Conservation (phyloP, 1,284 basidiomycete species). For the Pterulicium gracile region DNA sequence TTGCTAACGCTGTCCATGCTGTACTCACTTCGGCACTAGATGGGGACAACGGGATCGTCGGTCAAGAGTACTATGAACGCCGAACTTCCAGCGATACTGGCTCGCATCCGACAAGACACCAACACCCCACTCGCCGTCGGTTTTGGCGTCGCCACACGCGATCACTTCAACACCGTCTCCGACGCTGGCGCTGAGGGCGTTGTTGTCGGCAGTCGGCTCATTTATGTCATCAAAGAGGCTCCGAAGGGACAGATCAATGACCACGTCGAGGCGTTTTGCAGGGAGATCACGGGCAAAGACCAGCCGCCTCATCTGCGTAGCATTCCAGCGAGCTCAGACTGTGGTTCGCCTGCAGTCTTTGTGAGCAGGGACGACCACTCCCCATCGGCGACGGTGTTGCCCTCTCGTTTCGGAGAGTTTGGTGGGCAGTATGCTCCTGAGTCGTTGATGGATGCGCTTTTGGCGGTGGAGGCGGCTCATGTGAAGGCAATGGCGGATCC, state of each 20-base stretch:
- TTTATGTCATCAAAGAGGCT: constrained; percentile 68
- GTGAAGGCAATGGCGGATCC: constrained; percentile 81
- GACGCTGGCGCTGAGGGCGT: constrained; percentile 90
- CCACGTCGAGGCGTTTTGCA: constrained; percentile 67
- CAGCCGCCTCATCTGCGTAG: constrained; percentile 24
- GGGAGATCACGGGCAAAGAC: constrained; percentile 37
- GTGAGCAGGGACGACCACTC: constrained; percentile 9
- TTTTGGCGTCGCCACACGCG: constrained; percentile 88
- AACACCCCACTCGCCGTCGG: constrained; percentile 87
- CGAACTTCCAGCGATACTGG: constrained; percentile 70
- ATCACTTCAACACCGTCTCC: constrained; percentile 81
- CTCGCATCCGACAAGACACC: constrained; percentile 63
- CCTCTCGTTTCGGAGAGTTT: constrained; percentile 87
- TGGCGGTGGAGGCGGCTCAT: constrained; percentile 89
- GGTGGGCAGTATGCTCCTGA: constrained; percentile 98
- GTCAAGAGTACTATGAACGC: constrained; percentile 62
- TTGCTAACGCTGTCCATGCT: constrained; percentile 1
- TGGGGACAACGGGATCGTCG: constrained; percentile 96
- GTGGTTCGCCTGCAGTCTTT: constrained; percentile 17
- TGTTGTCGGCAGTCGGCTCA: constrained; percentile 85
- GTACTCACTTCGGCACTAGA: constrained; percentile 39
- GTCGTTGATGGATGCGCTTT: constrained; percentile 82
- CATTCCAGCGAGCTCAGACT: constrained; percentile 17
- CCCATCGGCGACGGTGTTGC: constrained; percentile 40
- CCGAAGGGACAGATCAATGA: constrained; percentile 39